Conservation (phyloP, 306 rosid genomes). For the Vigna angularis region DNA sequence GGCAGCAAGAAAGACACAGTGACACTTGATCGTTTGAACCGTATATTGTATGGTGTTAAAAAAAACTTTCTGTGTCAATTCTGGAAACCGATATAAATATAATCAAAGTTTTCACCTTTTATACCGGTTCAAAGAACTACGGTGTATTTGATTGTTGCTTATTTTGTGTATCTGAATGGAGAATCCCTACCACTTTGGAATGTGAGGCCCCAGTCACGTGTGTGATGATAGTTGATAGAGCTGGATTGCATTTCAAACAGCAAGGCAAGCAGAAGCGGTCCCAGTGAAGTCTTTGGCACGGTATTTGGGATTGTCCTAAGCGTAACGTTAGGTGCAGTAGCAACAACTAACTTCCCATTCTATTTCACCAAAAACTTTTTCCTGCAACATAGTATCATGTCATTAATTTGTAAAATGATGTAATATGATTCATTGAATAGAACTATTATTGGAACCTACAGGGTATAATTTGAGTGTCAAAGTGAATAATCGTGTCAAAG, state of each 20-base stretch:
- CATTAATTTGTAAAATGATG: too few species aligned
- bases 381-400: background rate
- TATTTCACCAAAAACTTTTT: conserved; percentile 26
- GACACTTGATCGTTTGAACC: background rate
- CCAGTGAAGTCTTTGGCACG: conserved; percentile 33
- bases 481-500: too few species aligned
- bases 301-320: conserved; percentile 48
- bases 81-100: too few species aligned
- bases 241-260: conserved; percentile 45
- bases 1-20: background rate
- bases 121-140: too few species aligned
- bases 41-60: background rate
- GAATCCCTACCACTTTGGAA: conserved; percentile 15
- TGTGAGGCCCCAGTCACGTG: conserved; percentile 62
- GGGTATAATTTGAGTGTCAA: too few species aligned
- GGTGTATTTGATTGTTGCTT: background rate
- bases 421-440: too few species aligned
- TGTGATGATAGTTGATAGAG: conserved; percentile 44
- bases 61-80: too few species aligned
- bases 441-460: too few species aligned
- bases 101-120: too few species aligned
- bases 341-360: conserved; percentile 44
- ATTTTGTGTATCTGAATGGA: background rate
- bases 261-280: conserved; percentile 46
- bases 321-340: conserved; percentile 44